A percentile compares a stretch with the other conserved stretches of the same genome.
Conservation (phyloP, 441 rosid species). For the Jatropha multifida region DNA sequence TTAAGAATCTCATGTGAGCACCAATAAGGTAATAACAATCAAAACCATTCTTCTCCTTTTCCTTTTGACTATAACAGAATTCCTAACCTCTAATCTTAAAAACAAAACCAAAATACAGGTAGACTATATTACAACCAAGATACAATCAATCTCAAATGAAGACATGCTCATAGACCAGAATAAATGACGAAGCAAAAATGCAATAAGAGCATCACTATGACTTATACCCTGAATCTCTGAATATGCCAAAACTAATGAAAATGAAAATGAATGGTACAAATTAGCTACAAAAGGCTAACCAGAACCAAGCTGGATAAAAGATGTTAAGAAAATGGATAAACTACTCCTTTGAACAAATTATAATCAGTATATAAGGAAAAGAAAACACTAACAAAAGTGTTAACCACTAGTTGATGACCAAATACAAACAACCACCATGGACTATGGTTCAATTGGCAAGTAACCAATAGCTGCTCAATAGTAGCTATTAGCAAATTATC, state of each 20-base stretch:
- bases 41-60: neutral
- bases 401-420: neutral
- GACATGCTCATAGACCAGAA: neutral
- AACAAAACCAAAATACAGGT: neutral
- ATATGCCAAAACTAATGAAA: neutral
- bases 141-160: neutral
- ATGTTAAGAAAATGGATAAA: neutral
- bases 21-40: neutral
- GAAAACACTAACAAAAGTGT: neutral
- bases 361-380: neutral
- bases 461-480: neutral
- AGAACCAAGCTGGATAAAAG: neutral
- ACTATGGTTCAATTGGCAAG: neutral
- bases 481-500: slow-evolving; percentile 5
- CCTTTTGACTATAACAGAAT: neutral
- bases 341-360: neutral
- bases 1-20: neutral
- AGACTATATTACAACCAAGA: neutral
- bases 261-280: neutral
- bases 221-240: neutral
- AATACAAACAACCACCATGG: neutral
- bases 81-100: neutral
- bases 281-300: neutral
- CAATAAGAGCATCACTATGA: neutral
- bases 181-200: neutral